A percentile compares a stretch with the other conserved stretches of the same genome.
Evolutionary conservation across 2,329 filamentous ascomycete species (phyloP).

Genomic region (Pyricularia pennisetigena): DNA sequence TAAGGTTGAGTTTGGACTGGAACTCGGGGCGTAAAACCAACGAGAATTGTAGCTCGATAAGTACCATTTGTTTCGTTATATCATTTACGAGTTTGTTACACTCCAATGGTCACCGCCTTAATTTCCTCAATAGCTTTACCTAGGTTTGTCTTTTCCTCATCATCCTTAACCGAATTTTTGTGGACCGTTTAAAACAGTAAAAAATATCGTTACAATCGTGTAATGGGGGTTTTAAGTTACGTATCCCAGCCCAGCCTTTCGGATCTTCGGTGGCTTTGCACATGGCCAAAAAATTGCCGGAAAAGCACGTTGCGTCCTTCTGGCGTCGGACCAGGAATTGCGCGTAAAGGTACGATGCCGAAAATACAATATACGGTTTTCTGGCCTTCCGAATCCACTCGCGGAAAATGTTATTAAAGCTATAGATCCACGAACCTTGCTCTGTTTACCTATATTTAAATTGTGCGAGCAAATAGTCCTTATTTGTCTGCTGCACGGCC

Average conservation of each 20-base stretch:
- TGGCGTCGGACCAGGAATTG: constrained; percentile 78
- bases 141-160: constrained; percentile 82
- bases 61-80: constrained; percentile 80
- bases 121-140: constrained; percentile 83
- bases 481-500: constrained; percentile 80
- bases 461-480: constrained; percentile 83
- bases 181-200: constrained; percentile 75
- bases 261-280: constrained; percentile 67
- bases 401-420: constrained; percentile 93
- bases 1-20: constrained; percentile 80
- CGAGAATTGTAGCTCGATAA: constrained; percentile 76
- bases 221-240: constrained; percentile 88
- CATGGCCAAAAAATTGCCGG: constrained; percentile 73
- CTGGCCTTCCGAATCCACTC: constrained; percentile 97
- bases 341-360: constrained; percentile 75
- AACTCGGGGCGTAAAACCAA: constrained; percentile 80
- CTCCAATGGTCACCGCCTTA: constrained; percentile 74
- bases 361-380: constrained; percentile 83
- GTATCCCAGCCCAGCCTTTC: constrained; percentile 87
- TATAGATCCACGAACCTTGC: constrained; percentile 87
- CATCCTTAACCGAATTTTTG: constrained; percentile 73
- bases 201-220: constrained; percentile 81
- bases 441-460: constrained; percentile 95
- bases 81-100: constrained; percentile 90
- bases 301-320: constrained; percentile 79